Evolutionary conservation across 306 rosid species (phyloP), one percentile per base, ranked within the genome.

Genomic region (Inga oerstediana): DNA sequence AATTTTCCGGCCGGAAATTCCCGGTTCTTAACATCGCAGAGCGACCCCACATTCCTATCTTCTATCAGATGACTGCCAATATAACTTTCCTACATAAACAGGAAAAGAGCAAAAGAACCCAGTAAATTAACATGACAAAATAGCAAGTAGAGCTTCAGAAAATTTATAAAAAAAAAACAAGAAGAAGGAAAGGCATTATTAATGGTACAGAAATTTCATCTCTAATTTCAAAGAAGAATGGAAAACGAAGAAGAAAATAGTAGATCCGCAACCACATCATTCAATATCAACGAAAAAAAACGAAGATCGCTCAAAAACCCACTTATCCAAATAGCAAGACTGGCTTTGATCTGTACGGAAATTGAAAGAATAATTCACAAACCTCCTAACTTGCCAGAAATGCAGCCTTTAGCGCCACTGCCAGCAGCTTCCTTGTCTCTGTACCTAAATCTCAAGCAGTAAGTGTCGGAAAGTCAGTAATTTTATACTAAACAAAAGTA

Each of bases 1-100:
- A 81, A 89, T 92, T 92, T 87, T 94, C 97, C 1, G 97, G 95
- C 88, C 97, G 78, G 88, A 97, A 97, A 84, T 79, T 74, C 68
- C 93, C 92, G 7, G 87, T 45, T 82, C 99, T 87, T 69, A 94
- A 82, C 61, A 91, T 82, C 37, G 90, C 84, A 77, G 90, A 64
- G 78, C 87, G 86, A 85, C 97, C 93, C 92, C 84, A 67, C 89
- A 88, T 88, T 52, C 30, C 49, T 77, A 74, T 3, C 37, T 7
- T 8, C 62, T 83, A 73, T 52, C 22, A 85, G 65, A 80, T 85
- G 79, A 77, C 58, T 30, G 62, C 77, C 74, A 62, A 68, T 35
- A 82, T 72, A 46, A 79, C 51, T 65, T 66, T 35, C 82, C 89
- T 87, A 79, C 86, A 72, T 34, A 35, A 79, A 85, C 74, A 83